Conservation (phyloP, 768 basidiomycete species). For the Neoboletus brunneissimus region DNA sequence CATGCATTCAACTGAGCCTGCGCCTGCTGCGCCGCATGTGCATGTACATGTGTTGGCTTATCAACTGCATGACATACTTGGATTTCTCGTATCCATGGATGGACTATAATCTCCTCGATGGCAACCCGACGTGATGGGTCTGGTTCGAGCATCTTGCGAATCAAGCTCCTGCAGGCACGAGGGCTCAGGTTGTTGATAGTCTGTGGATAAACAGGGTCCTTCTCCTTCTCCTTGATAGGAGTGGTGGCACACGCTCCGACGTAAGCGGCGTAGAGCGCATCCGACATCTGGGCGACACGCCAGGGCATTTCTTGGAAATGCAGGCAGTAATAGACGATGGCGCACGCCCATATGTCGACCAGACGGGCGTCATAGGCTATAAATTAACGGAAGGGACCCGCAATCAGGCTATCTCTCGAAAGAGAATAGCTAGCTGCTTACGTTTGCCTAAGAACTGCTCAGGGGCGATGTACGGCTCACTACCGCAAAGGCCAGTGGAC, state of each 20-base stretch:
- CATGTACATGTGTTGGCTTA: constrained; percentile 71
- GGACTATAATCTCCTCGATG: constrained; percentile 78
- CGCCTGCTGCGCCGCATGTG: constrained; percentile 58
- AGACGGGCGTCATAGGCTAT: constrained; percentile 95
- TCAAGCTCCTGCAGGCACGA: constrained; percentile 74
- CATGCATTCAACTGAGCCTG: constrained; percentile 39
- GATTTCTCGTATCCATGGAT: constrained; percentile 77
- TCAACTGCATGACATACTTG: constrained; percentile 74
- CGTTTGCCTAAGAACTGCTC: constrained; percentile 97
- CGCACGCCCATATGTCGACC: constrained; percentile 97
- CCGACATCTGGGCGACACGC: constrained; percentile 86
- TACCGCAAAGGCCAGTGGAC: constrained; percentile 95
- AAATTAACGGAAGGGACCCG: constrained; percentile 13
- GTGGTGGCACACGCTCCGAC: constrained; percentile 36
- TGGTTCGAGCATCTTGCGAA: constrained; percentile 95
- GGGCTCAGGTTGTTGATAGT: constrained; percentile 91
- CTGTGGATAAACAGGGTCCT: constrained; percentile 39
- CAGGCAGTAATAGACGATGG: constrained; percentile 97
- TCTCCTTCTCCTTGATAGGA: constrained; percentile 32
- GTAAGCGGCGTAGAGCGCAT: constrained; percentile 81
- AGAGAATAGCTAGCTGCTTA: constrained; percentile 50
- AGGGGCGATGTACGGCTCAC: constrained; percentile 98
- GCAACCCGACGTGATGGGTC: constrained; percentile 72
- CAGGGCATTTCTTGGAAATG: constrained; percentile 98
- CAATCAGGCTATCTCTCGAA: constrained; percentile 39